Conservation (phyloP, 495 filamentous ascomycete genomes). For the Penicillium nucicola region DNA sequence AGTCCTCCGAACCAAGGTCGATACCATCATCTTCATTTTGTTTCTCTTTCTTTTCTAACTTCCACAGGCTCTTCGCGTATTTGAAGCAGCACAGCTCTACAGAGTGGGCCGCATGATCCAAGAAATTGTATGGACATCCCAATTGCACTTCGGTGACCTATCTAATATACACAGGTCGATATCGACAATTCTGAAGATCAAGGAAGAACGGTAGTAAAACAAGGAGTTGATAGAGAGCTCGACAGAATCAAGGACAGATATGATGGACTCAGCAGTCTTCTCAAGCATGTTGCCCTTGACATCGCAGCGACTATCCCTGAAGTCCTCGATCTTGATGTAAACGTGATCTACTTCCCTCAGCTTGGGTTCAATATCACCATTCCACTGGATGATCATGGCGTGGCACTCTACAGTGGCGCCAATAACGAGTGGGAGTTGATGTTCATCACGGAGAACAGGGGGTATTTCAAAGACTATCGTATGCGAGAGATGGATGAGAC, state of each 20-base stretch:
- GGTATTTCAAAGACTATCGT: slow-evolving; percentile 82
- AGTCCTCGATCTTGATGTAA: slow-evolving; percentile 59
- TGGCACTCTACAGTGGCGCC: slow-evolving; percentile 64
- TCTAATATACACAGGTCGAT: slow-evolving; percentile 57
- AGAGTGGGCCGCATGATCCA: slow-evolving; percentile 67
- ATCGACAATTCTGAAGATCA: slow-evolving; percentile 75
- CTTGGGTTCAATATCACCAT: slow-evolving; percentile 86
- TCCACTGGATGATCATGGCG: slow-evolving; percentile 56
- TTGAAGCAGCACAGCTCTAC: slow-evolving; percentile 54
- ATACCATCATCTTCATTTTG: neutral
- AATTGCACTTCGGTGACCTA: neutral
- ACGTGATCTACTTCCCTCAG: slow-evolving; percentile 85
- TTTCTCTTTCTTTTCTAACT: slow-evolving; percentile 6
- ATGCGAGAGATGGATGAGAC: slow-evolving; percentile 82
- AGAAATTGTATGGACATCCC: slow-evolving; percentile 46
- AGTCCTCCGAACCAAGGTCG: slow-evolving; percentile 57
- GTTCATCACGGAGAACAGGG: slow-evolving; percentile 68
- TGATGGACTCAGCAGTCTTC: slow-evolving; percentile 68
- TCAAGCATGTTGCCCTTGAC: slow-evolving; percentile 61
- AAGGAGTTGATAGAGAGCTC: slow-evolving; percentile 70
- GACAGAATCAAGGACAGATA: slow-evolving; percentile 77
- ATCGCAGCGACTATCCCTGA: slow-evolving; percentile 62
- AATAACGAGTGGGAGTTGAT: slow-evolving; percentile 68
- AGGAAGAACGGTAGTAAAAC: slow-evolving; percentile 68
- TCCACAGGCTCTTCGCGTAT: slow-evolving; percentile 32